These are phyloP conservation scores for Parietaria judaica DNA, from an alignment of 306 rosid species.

Conservation along the genomic window DNA sequence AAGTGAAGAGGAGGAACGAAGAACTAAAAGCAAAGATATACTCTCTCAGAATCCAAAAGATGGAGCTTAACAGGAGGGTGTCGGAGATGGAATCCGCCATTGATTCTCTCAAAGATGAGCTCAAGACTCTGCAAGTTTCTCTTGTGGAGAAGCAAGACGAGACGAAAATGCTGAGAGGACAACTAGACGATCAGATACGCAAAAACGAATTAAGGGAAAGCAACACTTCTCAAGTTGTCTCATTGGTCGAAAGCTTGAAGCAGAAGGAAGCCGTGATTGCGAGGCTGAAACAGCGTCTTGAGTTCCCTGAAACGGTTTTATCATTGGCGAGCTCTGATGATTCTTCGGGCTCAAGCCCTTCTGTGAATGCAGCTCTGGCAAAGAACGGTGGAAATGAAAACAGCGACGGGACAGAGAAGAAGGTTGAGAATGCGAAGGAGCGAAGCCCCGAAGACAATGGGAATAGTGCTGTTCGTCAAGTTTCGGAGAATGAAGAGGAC, in stretches of 20 bases:
- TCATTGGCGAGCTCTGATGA: conserved; percentile 20
- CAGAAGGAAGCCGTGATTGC: conserved; percentile 59
- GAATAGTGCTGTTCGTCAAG: conserved; percentile 11
- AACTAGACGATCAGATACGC: not conserved
- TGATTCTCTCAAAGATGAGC: conserved; percentile 68
- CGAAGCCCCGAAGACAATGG: not conserved
- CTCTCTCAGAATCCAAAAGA: conserved; percentile 49
- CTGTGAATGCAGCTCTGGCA: conserved; percentile 15
- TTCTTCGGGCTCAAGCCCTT: conserved; percentile 14
- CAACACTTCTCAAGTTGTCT: conserved; percentile 22
- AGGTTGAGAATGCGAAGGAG: conserved; percentile 13
- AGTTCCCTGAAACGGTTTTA: conserved; percentile 23
- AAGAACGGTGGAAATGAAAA: conserved; percentile 15
- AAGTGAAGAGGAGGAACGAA: conserved; percentile 52
- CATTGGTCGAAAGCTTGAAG: conserved; percentile 37
- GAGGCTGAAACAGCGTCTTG: conserved; percentile 43
- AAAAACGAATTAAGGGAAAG: conserved; percentile 1
- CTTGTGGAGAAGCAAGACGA: conserved; percentile 62
- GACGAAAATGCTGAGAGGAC: conserved; percentile 34
- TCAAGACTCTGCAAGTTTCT: conserved; percentile 44
- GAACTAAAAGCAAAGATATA: conserved; percentile 53
- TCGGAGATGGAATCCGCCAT: conserved; percentile 57
- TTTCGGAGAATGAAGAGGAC: conserved; percentile 19
- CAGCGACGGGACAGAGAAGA: conserved; percentile 4
- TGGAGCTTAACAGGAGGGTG: conserved; percentile 63